Base-by-base conservation (phyloP, 2,329 filamentous ascomycete genomes). In the Microcyclospora pomicola region DNA sequence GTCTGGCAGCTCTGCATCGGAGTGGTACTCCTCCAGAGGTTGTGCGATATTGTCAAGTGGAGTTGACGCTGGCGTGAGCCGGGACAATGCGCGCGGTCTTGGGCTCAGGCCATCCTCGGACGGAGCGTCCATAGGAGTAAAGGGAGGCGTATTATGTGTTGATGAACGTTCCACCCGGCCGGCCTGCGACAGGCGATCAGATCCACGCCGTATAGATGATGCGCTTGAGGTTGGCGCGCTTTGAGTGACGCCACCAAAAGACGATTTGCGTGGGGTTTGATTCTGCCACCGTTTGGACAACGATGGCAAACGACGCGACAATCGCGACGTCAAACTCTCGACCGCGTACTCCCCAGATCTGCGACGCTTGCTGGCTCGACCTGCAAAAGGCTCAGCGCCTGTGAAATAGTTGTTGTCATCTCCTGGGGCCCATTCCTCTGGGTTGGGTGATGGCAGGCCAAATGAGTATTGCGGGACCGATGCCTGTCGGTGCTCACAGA, bases 171-270 rank as follows among this genome's bases (percentile, higher is more conserved):
- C 30, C 14, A 15, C 9, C 6, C 14, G 30, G 14, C 5, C 12
- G 34, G 69, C 68, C 42, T 66, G 63, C 1, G 75, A 73, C 27
- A 71, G 70, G 9, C 82, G 84, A 37, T 82, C 66, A n/a, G 81
- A 87, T 1, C 83, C 86, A 1, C 84, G 82, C 37, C 82, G 74
- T 49, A 83, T 82, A 2, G 84, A 88, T 2, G 78, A 70, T 6
- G 77, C 71, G 35, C 55, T 49, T 6, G 58, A 59, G 28, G 47
- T 45, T 14, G 56, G 56, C 16, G 57, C 56, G 34, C 56, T 60
- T 9, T 49, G 53, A n/a, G 55, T 39, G 28, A 43, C 44, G 37
- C 48, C 40, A 31, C 45, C 47, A 6, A 49, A 48, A 13, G 46
- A 40, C 7, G 50, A 49, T 9, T 42, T 46, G 5, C 36, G 38